Percentiles rank a stretch among this genome's conserved stretches.
Conservation (phyloP, 2,329 filamentous ascomycete genomes). For the Akanthomyces lecanii region DNA sequence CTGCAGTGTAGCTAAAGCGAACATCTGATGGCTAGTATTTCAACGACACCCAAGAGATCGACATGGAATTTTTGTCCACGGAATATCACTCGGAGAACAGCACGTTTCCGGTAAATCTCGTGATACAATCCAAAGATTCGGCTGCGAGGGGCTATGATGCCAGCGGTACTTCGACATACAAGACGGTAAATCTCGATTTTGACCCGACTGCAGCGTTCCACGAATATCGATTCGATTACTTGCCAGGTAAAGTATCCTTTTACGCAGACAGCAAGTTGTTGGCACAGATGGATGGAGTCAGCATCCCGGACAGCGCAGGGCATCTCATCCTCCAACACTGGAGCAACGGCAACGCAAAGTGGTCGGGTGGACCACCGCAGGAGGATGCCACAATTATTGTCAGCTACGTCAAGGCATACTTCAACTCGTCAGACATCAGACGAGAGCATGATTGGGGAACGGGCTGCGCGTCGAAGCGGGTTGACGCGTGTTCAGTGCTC, state of each 20-base stretch:
- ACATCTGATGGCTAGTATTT: slow-evolving; percentile 52
- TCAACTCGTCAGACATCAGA: slow-evolving; percentile 59
- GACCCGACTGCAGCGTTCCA: slow-evolving; percentile 63
- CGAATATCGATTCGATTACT: slow-evolving; percentile 77
- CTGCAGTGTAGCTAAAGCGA: slow-evolving; percentile 7
- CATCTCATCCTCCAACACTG: slow-evolving; percentile 70
- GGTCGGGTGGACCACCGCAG: slow-evolving; percentile 67
- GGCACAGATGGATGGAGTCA: slow-evolving; percentile 50
- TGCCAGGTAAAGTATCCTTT: slow-evolving; percentile 58
- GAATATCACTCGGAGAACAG: slow-evolving; percentile 51
- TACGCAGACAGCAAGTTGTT: slow-evolving; percentile 61
- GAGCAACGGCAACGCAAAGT: slow-evolving; percentile 69
- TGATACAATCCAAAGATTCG: slow-evolving; percentile 65
- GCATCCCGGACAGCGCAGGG: slow-evolving; percentile 57
- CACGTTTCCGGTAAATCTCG: slow-evolving; percentile 63
- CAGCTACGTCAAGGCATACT: slow-evolving; percentile 72
- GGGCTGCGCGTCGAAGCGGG: neutral
- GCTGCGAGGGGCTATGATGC: slow-evolving; percentile 59
- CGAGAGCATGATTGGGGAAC: slow-evolving; percentile 36
- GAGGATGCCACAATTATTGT: slow-evolving; percentile 60
- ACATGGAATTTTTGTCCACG: slow-evolving; percentile 71
- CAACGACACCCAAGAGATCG: slow-evolving; percentile 76
- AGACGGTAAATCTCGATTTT: slow-evolving; percentile 58
- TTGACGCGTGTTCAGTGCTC: slow-evolving; percentile 12
- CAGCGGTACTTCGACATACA: slow-evolving; percentile 53